Conservation (phyloP, 2,329 filamentous ascomycete species). For the Juglanconis juglandina region DNA sequence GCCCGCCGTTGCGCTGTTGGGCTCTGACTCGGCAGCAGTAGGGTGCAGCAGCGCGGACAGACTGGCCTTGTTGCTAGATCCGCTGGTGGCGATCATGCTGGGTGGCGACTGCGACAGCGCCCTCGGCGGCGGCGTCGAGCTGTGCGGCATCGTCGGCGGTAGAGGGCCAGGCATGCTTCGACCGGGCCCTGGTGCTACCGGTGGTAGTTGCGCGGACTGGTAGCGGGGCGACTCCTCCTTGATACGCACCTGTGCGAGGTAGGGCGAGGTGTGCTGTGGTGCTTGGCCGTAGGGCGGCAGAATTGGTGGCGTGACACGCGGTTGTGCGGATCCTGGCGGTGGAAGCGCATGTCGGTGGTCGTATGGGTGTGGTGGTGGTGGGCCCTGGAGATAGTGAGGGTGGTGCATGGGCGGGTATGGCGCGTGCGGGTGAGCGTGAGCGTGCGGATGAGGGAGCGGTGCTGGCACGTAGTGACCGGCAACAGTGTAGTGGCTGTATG, state of each 20-base stretch:
- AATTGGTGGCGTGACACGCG: constrained; percentile 15
- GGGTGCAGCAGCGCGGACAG: constrained; percentile 51
- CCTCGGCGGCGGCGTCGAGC: constrained; percentile 38
- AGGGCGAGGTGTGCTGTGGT: constrained; percentile 28
- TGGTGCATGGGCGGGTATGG: constrained; percentile 30
- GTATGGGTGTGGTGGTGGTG: constrained; percentile 23
- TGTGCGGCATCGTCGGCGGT: constrained; percentile 27
- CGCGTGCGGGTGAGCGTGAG: constrained; percentile 19
- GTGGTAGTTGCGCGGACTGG: constrained; percentile 33
- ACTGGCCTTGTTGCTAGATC: constrained; percentile 38
- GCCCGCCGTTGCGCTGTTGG: constrained; percentile 40
- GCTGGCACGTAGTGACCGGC: constrained; percentile 24
- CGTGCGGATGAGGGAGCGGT: constrained; percentile 11
- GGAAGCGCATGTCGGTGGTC: constrained; percentile 25
- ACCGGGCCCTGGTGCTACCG: constrained; percentile 1
- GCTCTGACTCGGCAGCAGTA: constrained; percentile 43
- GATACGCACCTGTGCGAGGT: constrained; percentile 30
- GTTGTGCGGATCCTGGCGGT: constrained; percentile 16
- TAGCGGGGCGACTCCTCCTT: constrained; percentile 40
- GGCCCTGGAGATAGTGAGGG: constrained; percentile 25
- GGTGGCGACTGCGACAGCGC: constrained; percentile 48
- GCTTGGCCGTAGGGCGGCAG: constrained; percentile 17
- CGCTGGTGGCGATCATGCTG: constrained; percentile 23
- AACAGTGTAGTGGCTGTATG: constrained; percentile 44
- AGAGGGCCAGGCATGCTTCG: constrained; percentile 41